Base-by-base conservation (phyloP, 192 early-diverging fungal species). In the Geosiphon pyriformis region DNA sequence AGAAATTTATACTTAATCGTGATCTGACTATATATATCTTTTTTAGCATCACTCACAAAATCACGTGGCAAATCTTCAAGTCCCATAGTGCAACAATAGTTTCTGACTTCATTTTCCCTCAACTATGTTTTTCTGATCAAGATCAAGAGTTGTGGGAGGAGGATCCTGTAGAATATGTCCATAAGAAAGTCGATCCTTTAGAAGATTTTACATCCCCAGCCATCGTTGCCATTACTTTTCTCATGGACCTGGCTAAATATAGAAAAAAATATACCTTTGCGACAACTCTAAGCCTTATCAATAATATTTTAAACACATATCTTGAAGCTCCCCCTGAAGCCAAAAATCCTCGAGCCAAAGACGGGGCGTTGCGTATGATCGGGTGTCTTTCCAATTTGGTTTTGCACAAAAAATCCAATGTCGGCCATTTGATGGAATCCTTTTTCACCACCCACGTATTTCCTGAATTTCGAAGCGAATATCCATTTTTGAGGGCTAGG, bases 71-170 rank as follows among this genome's bases (percentile, higher is more conserved):
- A 67, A 82, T 94, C 67, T 75, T 97, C 60, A 93, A 94, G 77
- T 87, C 91, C 32, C 90, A 96, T 68, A 77, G 85, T 20, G 86
- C 87, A 63, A 82, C 83, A 3, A 77, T 99, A 35, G 83, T 97
- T 22, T 74, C 85, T n/a, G 86, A 93, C 48, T 96, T 90, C 74
- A 89, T 96, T 63, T 97, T 93, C 83, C 94, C 94, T 67, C 87
- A 90, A 57, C 72, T 99, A 51, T 96, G 91, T 81, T 95, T 96
- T 71, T 86, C 85, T 70, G 69, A 82, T 23, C 83, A 83, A 49
- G 96, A 99, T 71, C 81, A 89, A 68, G 82, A 91, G 75, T 82
- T 95, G 25, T 99, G 96, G 96, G 78, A 87, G 47, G 90, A 94
- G 34, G 92, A 97, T 71, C 89, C 92, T 2, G 86, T 93, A 23